Evolutionary conservation across 2,329 filamentous ascomycete species (phyloP), one percentile per base, ranked within the genome.

Genomic region (Talaromyces pinophilus): DNA sequence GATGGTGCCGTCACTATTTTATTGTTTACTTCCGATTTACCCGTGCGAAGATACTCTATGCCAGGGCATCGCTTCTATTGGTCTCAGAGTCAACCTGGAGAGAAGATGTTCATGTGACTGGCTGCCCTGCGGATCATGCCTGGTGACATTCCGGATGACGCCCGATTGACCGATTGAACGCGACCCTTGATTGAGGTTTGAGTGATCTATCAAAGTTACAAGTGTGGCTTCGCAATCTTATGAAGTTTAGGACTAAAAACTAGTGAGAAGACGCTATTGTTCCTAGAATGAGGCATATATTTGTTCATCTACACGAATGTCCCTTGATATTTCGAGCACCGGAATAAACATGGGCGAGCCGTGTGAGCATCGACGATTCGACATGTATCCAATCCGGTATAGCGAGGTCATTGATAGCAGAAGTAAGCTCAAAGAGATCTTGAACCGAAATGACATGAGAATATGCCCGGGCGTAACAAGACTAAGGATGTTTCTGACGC

Each of bases 101-200:
- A 33, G 28, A 33, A 11, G 8, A 11, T 38, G 54, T 38, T 38
- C 54, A 40, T 57, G 33, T 57, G 54, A 57, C 54, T 22, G 52
- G 10, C 5, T 19, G 30, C 52, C 52, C n/a, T 22, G 52, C 52
- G 30, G 52, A 38, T 57, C 52, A 57, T 33, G 50, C 25, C 33
- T 57, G n/a, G 54, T 40, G 54, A 38, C 33, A 50, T 63, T 54
- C 61, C n/a, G 25, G 44, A 28, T 22, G 60, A 63, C 44, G n/a
- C 44, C 25, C 40, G 28, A 33, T n/a, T 19, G 35, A 42, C 30
- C 22, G n/a, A 30, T 17, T 19, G 35, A 42, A 4, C 13, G n/a
- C 13, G 15, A 40, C 35, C 10, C n/a, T 52, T 17, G 46, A 44
- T 50, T 52, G 30, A 35, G 3, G 52, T 35, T 15, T 8, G 28